Conservation (phyloP, 352 stramenopile species). For the Halophytophthora batemanensis region DNA sequence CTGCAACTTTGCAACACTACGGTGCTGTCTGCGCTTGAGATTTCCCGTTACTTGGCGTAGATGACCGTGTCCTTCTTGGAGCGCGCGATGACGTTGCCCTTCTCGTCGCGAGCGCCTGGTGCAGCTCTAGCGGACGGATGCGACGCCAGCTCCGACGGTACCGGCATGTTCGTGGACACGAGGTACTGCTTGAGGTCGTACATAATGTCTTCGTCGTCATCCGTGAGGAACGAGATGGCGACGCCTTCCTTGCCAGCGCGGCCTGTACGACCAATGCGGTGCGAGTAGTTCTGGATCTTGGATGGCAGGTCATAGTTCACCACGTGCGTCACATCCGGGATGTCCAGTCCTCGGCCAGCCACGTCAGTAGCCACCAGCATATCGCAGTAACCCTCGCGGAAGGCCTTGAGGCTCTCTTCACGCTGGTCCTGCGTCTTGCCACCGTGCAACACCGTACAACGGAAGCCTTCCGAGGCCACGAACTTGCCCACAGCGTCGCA, state of each 20-base stretch:
- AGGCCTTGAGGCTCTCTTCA: conserved; percentile 90
- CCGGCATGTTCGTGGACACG: conserved; percentile 90
- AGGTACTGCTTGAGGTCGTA: conserved; percentile 97
- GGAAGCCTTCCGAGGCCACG: conserved; percentile 89
- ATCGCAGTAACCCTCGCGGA: conserved; percentile 87
- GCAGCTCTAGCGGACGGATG: conserved; percentile 92
- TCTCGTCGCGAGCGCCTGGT: conserved; percentile 73
- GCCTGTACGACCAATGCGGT: conserved; percentile 98
- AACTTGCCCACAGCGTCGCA: conserved; percentile 94
- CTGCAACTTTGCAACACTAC: no score
- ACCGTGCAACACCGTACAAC: conserved; percentile 94
- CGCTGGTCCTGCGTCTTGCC: conserved; percentile 96
- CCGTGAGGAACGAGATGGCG: conserved; percentile 97
- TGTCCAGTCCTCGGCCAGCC: conserved; percentile 96
- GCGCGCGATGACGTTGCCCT: conserved; percentile 84
- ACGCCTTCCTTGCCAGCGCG: conserved; percentile 96
- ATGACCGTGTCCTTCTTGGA: conserved; percentile 87
- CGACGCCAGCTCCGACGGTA: conserved; percentile 92
- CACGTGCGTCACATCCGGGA: conserved; percentile 97
- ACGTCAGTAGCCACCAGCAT: conserved; percentile 94
- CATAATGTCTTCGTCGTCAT: conserved; percentile 97
- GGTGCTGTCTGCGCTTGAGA: no score
- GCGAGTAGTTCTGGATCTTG: conserved; percentile 98
- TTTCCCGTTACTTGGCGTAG: conserved; percentile 75
- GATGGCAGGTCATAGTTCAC: conserved; percentile 98